Evolutionary conservation across 768 basidiomycete genomes (phyloP), one percentile per base, ranked within the genome.

Genomic region (Gelatoporia subvermispora): DNA sequence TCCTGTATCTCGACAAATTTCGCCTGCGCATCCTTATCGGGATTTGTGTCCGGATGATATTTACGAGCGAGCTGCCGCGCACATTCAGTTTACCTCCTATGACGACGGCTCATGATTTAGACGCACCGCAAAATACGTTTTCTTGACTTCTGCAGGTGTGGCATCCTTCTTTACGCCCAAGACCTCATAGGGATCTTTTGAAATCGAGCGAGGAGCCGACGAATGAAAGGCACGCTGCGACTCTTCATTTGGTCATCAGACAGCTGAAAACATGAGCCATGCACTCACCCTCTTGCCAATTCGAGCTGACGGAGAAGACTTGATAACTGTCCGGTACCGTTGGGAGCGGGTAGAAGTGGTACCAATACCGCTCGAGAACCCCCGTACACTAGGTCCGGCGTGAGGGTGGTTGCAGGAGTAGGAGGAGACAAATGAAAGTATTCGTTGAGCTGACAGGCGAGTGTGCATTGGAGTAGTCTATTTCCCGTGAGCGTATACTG

Each of bases 31-130:
- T 74, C 76, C 60, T 91, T 88, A 69, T 95, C 91, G 36, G 92
- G 88, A 68, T 93, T 98, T 11, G 93, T 93, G 62, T 99, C 96
- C 0, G 96, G 96, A 67, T 99, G 96, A 62, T 88, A 96, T 74
- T 98, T 95, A 52, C 95, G 88, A 16, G 96, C 96, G 55, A 99
- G 85, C 95, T 96, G 62, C 28, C 20, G 37, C 35, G 38, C 24
- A n/a, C 31, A 54, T 31, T 47, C 51, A 48, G 53, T 45, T 58
- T 58, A 52, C 47, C 48, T 56, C 25, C 5, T 43, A 41, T 50
- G 21, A 24, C 44, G n/a, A 35, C 23, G 24, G 35, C 23, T 45
- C 35, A 31, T 13, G 49, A 8, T 35, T 36, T 36, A 42, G 15
- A 67, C 89, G 60, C 65, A 96, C 95, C 63, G 88, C 77, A 68